A percentile compares a stretch with the other conserved stretches of the same genome.
These are phyloP conservation scores for Globisporangium cederbergense DNA, from an alignment of 352 stramenopile genomes.

Conservation along the genomic window DNA sequence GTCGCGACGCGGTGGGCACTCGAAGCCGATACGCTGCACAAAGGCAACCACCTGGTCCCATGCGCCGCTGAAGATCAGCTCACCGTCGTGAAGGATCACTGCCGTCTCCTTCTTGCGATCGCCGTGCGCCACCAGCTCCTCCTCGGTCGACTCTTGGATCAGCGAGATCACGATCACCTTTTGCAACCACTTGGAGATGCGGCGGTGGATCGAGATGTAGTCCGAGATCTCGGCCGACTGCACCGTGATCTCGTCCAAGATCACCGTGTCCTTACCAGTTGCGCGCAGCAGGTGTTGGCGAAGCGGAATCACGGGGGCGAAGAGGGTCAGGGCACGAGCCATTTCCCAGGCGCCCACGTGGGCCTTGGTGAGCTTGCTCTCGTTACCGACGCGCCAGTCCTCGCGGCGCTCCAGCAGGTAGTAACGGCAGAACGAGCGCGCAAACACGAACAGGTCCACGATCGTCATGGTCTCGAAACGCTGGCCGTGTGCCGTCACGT, in stretches of 20 bases:
- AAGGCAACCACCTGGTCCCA: slow-evolving; percentile 31
- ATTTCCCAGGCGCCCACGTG: slow-evolving; percentile 38
- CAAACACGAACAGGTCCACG: slow-evolving; percentile 38
- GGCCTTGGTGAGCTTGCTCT: slow-evolving; percentile 25
- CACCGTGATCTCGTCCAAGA: slow-evolving; percentile 32
- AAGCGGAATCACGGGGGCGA: slow-evolving; percentile 27
- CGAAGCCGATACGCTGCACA: slow-evolving; percentile 27
- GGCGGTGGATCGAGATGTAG: slow-evolving; percentile 33
- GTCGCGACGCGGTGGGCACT: slow-evolving; percentile 28
- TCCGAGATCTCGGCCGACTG: slow-evolving; percentile 28
- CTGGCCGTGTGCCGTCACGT: slow-evolving; percentile 26
- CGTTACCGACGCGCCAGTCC: slow-evolving; percentile 18
- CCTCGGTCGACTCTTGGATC: slow-evolving; percentile 25
- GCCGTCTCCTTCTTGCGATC: background rate
- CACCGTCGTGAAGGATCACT: slow-evolving; percentile 33
- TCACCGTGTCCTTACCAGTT: slow-evolving; percentile 28
- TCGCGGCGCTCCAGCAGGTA: slow-evolving; percentile 30
- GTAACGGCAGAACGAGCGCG: slow-evolving; percentile 39
- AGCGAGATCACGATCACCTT: slow-evolving; percentile 41
- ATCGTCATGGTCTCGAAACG: slow-evolving; percentile 30
- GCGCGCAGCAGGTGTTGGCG: slow-evolving; percentile 21
- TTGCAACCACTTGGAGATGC: slow-evolving; percentile 35
- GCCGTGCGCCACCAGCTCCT: slow-evolving; percentile 16
- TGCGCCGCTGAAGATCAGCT: slow-evolving; percentile 29
- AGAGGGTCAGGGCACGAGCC: slow-evolving; percentile 32